Base-by-base conservation (phyloP, 352 stramenopile genomes). In the Phytopythium delawarense region DNA sequence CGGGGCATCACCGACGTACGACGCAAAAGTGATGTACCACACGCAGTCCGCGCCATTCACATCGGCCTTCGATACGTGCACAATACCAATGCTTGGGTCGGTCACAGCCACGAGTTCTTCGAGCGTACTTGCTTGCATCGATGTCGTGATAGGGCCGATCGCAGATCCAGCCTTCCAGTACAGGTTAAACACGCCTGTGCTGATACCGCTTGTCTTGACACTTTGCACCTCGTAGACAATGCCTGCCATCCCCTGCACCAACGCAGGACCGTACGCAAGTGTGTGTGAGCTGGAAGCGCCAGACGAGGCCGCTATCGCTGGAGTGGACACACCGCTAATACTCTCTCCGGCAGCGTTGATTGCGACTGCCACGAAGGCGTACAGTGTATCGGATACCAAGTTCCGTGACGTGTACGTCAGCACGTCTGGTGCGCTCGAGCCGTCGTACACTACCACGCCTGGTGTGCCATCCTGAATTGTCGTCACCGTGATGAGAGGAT, bases 161-260 rank as follows among this genome's bases (percentile, higher is more conserved):
- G 68, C 42, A 18, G 70, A 52, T 1, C 69, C 62, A 4, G 59
- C 62, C 30, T 70, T 69, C 70, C 79, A 88, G 4, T 59, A 66
- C 15, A 96, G 53, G 9, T 71, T 81, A 58, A 96, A 92, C 7
- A 64, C 66, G 7, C 60, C 84, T 0, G 70, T 21, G 0, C 51
- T 71, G 1, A 88, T 49, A 7, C 55, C 62, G 11, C 23, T 77
- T 0, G 89, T 90, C 23, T 67, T 80, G 16, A 99, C 74, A 18
- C 81, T 96, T 74, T 99, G 96, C 37, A 98, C 91, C 75, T 99
- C 97, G 58, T 97, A 97, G 25, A 99, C 92, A 35, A 96, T 81
- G 5, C 96, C 95, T 15, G 95, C 88, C 71, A 98, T 98, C 20
- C 97, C 97, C 54, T 88, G 81, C 1, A 62, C 57, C 23, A 99